Percentiles rank a stretch among this genome's conserved stretches.
These are phyloP conservation scores for Syncephalastrum racemosum DNA, from an alignment of 371 early-diverging fungal species.

Conservation along the genomic window DNA sequence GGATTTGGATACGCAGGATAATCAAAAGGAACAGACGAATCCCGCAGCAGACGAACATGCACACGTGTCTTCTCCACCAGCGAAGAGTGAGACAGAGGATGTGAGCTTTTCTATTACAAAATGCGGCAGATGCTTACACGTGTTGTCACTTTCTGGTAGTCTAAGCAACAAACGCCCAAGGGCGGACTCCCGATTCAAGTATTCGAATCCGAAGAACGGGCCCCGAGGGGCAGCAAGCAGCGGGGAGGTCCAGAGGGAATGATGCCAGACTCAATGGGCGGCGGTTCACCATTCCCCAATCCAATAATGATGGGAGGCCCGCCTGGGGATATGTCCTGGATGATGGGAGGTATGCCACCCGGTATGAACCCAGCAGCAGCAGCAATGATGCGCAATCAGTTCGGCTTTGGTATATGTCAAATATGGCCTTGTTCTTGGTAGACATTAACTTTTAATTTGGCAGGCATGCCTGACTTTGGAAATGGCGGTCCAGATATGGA, in stretches of 20 bases:
- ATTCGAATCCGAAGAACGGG: constrained; percentile 32
- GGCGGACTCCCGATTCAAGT: constrained; percentile 34
- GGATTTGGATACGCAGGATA: constrained; percentile 7
- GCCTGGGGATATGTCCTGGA: constrained; percentile 39
- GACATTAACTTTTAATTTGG: not conserved
- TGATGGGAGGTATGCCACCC: constrained; percentile 37
- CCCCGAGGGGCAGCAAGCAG: constrained; percentile 19
- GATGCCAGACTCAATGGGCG: constrained; percentile 14
- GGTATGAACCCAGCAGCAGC: constrained; percentile 30
- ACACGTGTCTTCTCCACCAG: not conserved
- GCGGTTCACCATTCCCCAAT: constrained; percentile 23
- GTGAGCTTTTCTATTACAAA: constrained; percentile 1
- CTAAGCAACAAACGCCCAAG: constrained; percentile 10
- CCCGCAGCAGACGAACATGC: not conserved
- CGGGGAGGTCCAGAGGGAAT: constrained; percentile 13
- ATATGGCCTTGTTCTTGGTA: no score
- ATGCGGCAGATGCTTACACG: not conserved
- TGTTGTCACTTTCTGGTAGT: not conserved
- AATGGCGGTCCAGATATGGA: constrained; percentile 19
- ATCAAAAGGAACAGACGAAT: not conserved
- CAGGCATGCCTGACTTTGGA: constrained; percentile 15
- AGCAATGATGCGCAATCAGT: constrained; percentile 24
- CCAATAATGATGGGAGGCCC: constrained; percentile 20
- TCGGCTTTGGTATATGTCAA: no score
- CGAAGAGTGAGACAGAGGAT: not conserved